Evolutionary conservation across 169 alveolate genomes (phyloP), one percentile per base, ranked within the genome.

Genomic region (Toxoplasma gondii): DNA sequence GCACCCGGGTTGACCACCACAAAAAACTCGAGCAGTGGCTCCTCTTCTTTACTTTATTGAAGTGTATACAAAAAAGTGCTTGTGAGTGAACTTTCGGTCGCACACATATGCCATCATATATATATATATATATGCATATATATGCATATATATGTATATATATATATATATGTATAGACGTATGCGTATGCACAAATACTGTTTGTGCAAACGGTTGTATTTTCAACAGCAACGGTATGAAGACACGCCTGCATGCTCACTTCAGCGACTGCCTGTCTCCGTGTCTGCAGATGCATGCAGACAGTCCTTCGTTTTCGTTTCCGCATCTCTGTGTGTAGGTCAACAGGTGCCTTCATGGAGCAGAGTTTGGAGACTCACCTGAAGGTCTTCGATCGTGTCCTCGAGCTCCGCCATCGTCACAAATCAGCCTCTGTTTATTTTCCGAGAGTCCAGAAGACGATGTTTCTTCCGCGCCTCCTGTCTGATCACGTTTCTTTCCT

Each of bases 391-490:
- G 36, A 91, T 45, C 22, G 94, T 82, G 38, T 93, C 95, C 88
- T 88, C 95, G 82, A 93, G 87, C 39, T 93, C 95, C 45, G 94
- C 94, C 95, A 93, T 93, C 45, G 44, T 93, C 88, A 9, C 58
- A 49, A 12, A 49, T 49, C 58, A 49, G 58, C 58, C 58, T n/a
- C n/a, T n/a, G 16, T n/a, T 4, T 29, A 9, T 24, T 29, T 69
- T 41, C 88, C 88, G 24, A 38, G 53, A 41, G 7, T 17, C 58
- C 58, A 17, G 44, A 34, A 19, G 24, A 31, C 88, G 58, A 7
- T 80, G 5, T 19, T 41, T 9, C 24, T 38, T 49, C 49, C 34
- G 31, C 34, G 31, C 12, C 22, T 34, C 86, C 31, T 24, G 9
- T 31, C 53, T 34, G 41, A 19, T 1, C 7, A 4, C 36, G 24